Evolutionary conservation across 2,329 filamentous ascomycete species (phyloP).

Genomic region (Cladophialophora carrionii): DNA sequence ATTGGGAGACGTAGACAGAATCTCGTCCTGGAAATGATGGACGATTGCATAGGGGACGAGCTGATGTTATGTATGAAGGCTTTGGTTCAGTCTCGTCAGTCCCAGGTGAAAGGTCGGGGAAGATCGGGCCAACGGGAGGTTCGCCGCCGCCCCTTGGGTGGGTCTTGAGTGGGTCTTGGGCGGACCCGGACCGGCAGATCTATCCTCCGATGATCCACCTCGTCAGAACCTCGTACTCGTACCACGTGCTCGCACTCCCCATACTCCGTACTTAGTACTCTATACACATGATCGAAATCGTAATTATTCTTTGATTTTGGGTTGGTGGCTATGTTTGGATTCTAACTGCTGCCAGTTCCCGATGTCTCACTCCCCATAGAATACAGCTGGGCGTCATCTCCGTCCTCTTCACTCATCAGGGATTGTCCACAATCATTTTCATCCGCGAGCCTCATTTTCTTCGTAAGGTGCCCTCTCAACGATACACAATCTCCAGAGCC

Average conservation of each 20-base stretch:
- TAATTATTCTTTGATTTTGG: background rate
- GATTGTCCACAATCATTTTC: background rate
- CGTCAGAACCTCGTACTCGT: too few species aligned
- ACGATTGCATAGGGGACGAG: background rate
- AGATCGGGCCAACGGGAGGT: constrained; percentile 4
- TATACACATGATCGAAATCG: background rate
- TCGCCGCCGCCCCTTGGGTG: background rate
- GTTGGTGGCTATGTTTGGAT: background rate
- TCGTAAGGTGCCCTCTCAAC: background rate
- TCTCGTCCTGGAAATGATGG: background rate
- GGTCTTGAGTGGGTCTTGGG: background rate
- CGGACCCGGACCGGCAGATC: background rate
- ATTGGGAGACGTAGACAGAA: background rate
- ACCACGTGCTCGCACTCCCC: too few species aligned
- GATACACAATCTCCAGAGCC: background rate
- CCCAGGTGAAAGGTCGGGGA: constrained; percentile 3
- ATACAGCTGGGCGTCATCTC: constrained; percentile 1
- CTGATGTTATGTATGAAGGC: background rate
- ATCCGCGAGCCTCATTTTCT: background rate
- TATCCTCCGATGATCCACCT: background rate
- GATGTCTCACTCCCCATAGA: background rate
- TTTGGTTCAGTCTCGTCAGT: too few species aligned
- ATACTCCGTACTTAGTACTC: background rate
- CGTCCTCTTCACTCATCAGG: background rate
- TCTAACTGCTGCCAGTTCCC: background rate